These are phyloP conservation scores for Dictyostelium firmibasis DNA, from an alignment of 78 protist genomes.

Conservation along the genomic window DNA sequence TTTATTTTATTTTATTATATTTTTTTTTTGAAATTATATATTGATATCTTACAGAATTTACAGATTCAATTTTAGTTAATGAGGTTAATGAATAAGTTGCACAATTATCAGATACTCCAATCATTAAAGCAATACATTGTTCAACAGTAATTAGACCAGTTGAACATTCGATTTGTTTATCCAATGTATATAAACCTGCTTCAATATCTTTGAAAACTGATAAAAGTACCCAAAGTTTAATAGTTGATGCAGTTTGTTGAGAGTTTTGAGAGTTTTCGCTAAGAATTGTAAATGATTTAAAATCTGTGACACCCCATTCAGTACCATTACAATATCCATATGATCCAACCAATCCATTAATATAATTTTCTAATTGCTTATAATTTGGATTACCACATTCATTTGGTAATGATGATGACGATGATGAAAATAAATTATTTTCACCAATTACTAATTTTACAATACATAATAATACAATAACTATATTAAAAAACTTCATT, in stretches of 20 bases:
- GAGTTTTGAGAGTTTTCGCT: neutral
- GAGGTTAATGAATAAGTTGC: slow-evolving; percentile 43
- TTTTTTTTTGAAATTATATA: neutral
- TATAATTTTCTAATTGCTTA: neutral
- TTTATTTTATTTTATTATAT: too few relatives aligned
- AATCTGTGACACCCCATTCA: slow-evolving; percentile 66
- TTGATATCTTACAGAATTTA: slow-evolving; percentile 11
- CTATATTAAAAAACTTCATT: neutral
- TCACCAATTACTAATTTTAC: neutral
- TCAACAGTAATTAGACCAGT: neutral
- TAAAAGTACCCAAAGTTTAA: slow-evolving; percentile 53
- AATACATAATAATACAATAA: neutral
- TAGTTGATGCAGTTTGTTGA: slow-evolving; percentile 69
- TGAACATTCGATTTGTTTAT: slow-evolving; percentile 32
- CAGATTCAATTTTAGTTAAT: slow-evolving; percentile 15
- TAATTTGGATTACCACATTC: slow-evolving; percentile 12
- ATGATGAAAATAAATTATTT: neutral
- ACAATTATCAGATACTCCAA: slow-evolving; percentile 75
- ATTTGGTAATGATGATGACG: neutral
- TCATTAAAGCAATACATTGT: slow-evolving; percentile 54
- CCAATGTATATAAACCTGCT: slow-evolving; percentile 30
- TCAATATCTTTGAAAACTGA: slow-evolving; percentile 57
- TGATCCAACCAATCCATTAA: slow-evolving; percentile 16
- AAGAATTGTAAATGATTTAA: neutral
- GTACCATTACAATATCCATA: slow-evolving; percentile 70